These are phyloP conservation scores for Solanum bulbocastanum DNA, from an alignment of 257 asterid species.

Conservation along the genomic window DNA sequence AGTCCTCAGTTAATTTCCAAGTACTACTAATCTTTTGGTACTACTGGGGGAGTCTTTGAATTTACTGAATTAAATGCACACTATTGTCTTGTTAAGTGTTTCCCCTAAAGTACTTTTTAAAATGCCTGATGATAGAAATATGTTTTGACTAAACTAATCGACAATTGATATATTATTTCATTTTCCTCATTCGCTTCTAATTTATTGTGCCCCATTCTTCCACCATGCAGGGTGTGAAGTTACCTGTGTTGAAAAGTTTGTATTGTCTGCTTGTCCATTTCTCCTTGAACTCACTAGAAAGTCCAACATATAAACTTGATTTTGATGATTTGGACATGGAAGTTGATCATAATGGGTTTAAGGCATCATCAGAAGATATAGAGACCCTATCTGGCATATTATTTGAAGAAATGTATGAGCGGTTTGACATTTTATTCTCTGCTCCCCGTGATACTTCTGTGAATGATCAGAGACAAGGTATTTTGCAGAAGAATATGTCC, in stretches of 20 bases:
- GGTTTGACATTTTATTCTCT: constrained; percentile 32
- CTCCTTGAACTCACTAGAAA: constrained; percentile 27
- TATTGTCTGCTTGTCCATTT: constrained; percentile 36
- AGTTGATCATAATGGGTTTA: constrained; percentile 19
- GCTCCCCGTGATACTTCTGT: constrained; percentile 15
- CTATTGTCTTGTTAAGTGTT: neutral
- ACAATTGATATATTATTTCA: neutral
- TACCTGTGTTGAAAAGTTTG: constrained; percentile 39
- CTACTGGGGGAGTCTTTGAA: neutral
- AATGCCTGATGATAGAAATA: neutral
- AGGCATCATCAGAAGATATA: constrained; percentile 26
- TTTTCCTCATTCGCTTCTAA: neutral
- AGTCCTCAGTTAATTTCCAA: neutral
- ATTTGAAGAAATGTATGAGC: constrained; percentile 39
- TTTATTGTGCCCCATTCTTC: neutral
- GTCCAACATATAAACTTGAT: constrained; percentile 7
- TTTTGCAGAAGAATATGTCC: constrained; percentile 10
- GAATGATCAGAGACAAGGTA: constrained; percentile 19
- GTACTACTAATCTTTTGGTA: neutral
- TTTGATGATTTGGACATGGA: constrained; percentile 18
- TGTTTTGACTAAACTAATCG: neutral
- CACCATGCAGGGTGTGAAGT: constrained; percentile 43
- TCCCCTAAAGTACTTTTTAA: neutral
- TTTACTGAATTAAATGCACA: neutral
- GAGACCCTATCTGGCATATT: constrained; percentile 33